Percentiles rank a stretch among this genome's conserved stretches.
These are phyloP conservation scores for Cerrena zonata DNA, from an alignment of 1,284 basidiomycete species.

Conservation along the genomic window DNA sequence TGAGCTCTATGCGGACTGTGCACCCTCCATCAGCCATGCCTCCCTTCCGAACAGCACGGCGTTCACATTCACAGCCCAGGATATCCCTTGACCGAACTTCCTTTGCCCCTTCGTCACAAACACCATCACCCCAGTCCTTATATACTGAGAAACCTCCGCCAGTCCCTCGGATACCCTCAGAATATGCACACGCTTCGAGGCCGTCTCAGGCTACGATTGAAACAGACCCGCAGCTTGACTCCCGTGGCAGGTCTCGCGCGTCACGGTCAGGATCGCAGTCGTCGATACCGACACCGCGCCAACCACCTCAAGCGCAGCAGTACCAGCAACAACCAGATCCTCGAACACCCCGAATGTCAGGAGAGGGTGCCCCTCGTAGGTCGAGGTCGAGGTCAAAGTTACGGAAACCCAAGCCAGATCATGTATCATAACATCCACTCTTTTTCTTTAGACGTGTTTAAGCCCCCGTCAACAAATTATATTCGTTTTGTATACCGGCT, in stretches of 20 bases:
- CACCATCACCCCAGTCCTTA: not conserved
- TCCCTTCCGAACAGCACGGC: not conserved
- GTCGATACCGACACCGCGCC: not conserved
- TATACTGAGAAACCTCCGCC: slow-evolving; percentile 12
- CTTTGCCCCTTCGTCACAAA: slow-evolving; percentile 8
- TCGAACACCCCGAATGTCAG: not conserved
- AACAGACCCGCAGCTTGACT: not conserved
- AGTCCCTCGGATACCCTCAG: slow-evolving; percentile 22
- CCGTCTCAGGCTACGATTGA: not conserved
- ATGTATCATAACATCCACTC: slow-evolving; percentile 2
- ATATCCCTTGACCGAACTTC: not conserved
- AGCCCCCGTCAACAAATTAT: not conserved
- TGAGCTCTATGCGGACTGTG: not conserved
- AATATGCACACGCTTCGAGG: slow-evolving; percentile 6
- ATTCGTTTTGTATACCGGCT: not conserved
- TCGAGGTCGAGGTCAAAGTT: too few species aligned
- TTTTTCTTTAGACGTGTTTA: not conserved
- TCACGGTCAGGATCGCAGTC: not conserved
- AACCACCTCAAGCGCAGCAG: not conserved
- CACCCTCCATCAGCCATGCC: slow-evolving; percentile 1
- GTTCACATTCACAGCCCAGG: slow-evolving; percentile 3
- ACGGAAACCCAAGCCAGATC: slow-evolving; percentile 2
- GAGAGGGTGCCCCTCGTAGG: too few species aligned
- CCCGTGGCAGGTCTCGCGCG: slow-evolving; percentile 8
- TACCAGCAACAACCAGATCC: not conserved